Conservation (phyloP, 2,329 filamentous ascomycete species). For the Curvularia eragrostidis region DNA sequence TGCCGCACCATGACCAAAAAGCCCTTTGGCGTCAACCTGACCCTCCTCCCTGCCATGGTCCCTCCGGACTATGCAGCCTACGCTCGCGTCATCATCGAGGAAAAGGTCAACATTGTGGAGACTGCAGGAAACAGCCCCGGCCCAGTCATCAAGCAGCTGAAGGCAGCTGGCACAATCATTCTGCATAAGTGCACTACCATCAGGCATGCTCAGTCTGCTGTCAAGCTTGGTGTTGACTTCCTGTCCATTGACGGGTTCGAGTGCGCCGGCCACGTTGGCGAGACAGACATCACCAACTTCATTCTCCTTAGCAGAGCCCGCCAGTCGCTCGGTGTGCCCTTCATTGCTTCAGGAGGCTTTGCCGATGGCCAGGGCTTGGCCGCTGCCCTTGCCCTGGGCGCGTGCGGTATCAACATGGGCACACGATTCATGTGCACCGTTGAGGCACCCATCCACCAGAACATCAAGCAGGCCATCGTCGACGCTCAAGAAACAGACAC, state of each 20-base stretch:
- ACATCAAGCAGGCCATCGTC: conserved; percentile 94
- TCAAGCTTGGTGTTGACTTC: conserved; percentile 96
- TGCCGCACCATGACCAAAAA: conserved; percentile 79
- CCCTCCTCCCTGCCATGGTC: conserved; percentile 85
- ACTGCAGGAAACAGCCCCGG: conserved; percentile 90
- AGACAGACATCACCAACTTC: conserved; percentile 88
- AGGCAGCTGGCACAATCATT: conserved; percentile 77
- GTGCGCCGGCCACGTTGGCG: conserved; percentile 89
- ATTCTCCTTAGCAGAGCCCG: conserved; percentile 85
- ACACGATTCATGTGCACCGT: conserved; percentile 97
- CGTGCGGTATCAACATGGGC: conserved; percentile 97
- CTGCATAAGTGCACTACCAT: conserved; percentile 99
- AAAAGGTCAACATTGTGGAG: conserved; percentile 90
- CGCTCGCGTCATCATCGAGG: conserved; percentile 89
- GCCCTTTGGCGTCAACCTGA: conserved; percentile 94
- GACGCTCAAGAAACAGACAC: conserved; percentile 89
- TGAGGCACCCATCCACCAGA: conserved; percentile 88
- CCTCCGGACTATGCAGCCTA: conserved; percentile 93
- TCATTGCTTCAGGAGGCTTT: conserved; percentile 95
- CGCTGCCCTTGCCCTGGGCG: conserved; percentile 86
- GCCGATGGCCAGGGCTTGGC: conserved; percentile 93
- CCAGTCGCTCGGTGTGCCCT: conserved; percentile 83
- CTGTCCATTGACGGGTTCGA: conserved; percentile 97
- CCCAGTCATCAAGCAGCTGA: conserved; percentile 87
- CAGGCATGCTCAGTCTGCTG: conserved; percentile 85